phyloP scores from a whole-genome alignment of 345 rosid genomes.

The Mallotus nudiflorus region DNA sequence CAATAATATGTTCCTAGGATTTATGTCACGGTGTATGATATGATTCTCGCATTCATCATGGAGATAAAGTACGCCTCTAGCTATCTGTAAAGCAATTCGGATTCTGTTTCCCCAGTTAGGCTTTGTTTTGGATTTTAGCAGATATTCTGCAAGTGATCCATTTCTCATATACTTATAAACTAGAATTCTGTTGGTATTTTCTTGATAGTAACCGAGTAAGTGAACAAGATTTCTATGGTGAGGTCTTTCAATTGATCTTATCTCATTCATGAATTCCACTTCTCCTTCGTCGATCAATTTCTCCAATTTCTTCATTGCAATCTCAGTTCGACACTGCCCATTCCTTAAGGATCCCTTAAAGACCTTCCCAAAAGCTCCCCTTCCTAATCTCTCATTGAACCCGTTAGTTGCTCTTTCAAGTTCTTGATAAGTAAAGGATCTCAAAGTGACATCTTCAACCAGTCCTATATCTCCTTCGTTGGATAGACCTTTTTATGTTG shows the following conservation, averaged over 20 bases:
- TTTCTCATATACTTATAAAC: conserved; percentile 26
- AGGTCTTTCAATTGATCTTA: conserved; percentile 20
- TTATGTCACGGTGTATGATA: too few relatives aligned
- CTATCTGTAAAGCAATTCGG: too few relatives aligned
- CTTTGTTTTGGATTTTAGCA: not conserved
- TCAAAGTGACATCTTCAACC: too few relatives aligned
- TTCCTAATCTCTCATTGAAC: too few relatives aligned
- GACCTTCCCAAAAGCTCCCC: too few relatives aligned
- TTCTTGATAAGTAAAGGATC: too few relatives aligned
- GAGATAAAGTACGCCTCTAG: too few relatives aligned
- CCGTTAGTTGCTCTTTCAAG: too few relatives aligned
- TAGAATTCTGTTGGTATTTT: conserved; percentile 18
- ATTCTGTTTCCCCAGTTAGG: too few relatives aligned
- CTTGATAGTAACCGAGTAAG: conserved; percentile 31
- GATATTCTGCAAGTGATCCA: conserved; percentile 18
- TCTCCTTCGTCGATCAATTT: conserved; percentile 12
- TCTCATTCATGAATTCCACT: conserved; percentile 16
- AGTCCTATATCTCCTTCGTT: conserved; percentile 17
- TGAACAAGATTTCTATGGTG: conserved; percentile 36
- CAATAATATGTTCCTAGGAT: too few relatives aligned
- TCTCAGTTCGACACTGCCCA: not conserved
- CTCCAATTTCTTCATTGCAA: conserved; percentile 27
- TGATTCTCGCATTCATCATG: too few relatives aligned
- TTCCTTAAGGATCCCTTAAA: conserved; percentile 18
- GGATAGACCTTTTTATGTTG: too few relatives aligned